Percentiles rank a stretch among this genome's conserved stretches.
These are phyloP conservation scores for Mycena polygramma DNA, from an alignment of 768 basidiomycete genomes.

Conservation along the genomic window DNA sequence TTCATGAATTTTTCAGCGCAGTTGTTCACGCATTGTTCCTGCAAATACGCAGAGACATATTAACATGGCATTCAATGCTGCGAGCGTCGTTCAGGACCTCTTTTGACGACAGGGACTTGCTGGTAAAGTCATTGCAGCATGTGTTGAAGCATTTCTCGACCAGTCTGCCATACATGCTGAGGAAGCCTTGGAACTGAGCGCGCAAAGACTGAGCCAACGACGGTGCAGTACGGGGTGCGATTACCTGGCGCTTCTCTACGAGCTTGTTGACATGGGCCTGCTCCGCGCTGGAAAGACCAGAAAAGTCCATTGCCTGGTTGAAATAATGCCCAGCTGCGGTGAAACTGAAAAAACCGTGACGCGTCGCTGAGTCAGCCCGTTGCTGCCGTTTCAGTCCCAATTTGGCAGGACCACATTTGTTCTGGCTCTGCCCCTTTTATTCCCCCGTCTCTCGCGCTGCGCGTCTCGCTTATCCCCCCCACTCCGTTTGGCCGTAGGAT, in stretches of 20 bases:
- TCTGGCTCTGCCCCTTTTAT: neutral
- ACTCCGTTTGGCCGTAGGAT: neutral
- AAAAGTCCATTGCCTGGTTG: slow-evolving; percentile 82
- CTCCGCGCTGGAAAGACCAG: slow-evolving; percentile 88
- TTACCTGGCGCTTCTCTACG: slow-evolving; percentile 97
- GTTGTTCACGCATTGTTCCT: slow-evolving; percentile 93
- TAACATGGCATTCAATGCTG: slow-evolving; percentile 9
- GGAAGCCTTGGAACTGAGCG: slow-evolving; percentile 96
- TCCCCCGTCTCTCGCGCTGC: neutral
- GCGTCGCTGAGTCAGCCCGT: no score
- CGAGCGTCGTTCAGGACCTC: slow-evolving; percentile 67
- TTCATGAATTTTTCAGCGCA: slow-evolving; percentile 99
- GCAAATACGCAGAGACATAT: slow-evolving; percentile 22
- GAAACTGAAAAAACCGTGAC: neutral
- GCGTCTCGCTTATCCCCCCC: neutral
- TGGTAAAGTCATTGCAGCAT: slow-evolving; percentile 97
- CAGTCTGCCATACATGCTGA: slow-evolving; percentile 93
- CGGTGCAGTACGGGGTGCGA: neutral
- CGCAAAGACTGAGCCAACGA: slow-evolving; percentile 14
- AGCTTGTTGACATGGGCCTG: slow-evolving; percentile 96
- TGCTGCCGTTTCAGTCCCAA: no score
- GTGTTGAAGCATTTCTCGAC: slow-evolving; percentile 97
- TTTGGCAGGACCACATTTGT: neutral
- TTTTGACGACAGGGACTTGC: slow-evolving; percentile 92
- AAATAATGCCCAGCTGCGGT: no score